Base-by-base conservation (phyloP, 2,329 filamentous ascomycete species). In the Penicillium verrucosum region DNA sequence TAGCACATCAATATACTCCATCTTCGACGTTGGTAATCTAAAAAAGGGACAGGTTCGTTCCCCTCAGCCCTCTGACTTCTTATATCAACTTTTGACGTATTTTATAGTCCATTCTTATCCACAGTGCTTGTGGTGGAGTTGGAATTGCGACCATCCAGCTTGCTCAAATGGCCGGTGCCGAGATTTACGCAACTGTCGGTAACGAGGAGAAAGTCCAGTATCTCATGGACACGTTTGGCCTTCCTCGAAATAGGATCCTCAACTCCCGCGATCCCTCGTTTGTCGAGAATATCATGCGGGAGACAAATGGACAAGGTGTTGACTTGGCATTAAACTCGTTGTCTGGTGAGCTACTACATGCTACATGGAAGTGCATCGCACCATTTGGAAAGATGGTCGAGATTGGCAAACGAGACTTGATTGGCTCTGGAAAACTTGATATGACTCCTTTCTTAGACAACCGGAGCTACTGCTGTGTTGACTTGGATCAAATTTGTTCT, bases 281-380 rank as follows among this genome's bases (percentile, higher is more conserved):
- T 23, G 45, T 60, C 0, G 41, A 48, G 2, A 54, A 54, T 1
- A 27, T 71, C 5, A 54, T 64, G 49, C 43, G 40, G 9, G 62
- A 59, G 21, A 68, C 65, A 1, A 41, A 60, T 10, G 60, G 59
- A 1, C 48, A 57, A 0, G 68, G 68, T 21, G 65, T 69, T 2
- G 65, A 71, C 42, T 10, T 70, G n/a, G 67, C 66, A 8, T 42
- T 71, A 3, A 71, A 70, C 29, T 69, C 67, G 0, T 51, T 70
- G 0, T 61, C 68, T 2, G 70, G 68, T 6, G 61, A 66, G 21
- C 45, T 68, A 2, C 54, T 72, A 1, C 63, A 67, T 41, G 68
- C 67, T 4, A 64, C 68, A 1, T 72, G 70, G 70, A 54, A 59
- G n/a, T 73, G 69, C 29, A 57, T 73, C 37, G 69, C 70, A 4